phyloP scores from a whole-genome alignment of 768 basidiomycete species.

The Collybia sordida region DNA sequence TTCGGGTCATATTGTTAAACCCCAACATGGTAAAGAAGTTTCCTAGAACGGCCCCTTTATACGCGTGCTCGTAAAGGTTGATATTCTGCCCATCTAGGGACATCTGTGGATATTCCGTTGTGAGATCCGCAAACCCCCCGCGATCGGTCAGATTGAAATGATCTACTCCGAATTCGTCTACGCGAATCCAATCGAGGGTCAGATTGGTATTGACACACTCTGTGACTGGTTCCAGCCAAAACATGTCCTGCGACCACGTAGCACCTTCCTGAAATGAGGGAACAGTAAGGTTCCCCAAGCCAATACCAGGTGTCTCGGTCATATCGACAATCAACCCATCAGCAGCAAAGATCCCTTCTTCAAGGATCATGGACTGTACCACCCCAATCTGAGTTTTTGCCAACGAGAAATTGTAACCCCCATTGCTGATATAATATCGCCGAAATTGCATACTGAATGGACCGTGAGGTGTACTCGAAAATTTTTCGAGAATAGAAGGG shows the following conservation, averaged over 20 bases:
- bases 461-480: slow-evolving; percentile 18
- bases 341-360: slow-evolving; percentile 16
- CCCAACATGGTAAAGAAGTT: slow-evolving; percentile 12
- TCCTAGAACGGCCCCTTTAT: slow-evolving; percentile 19
- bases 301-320: slow-evolving; percentile 15
- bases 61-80: slow-evolving; percentile 17
- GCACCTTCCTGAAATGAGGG: slow-evolving; percentile 7
- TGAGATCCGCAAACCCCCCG: slow-evolving; percentile 7
- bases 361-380: slow-evolving; percentile 16
- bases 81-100: slow-evolving; percentile 19
- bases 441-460: slow-evolving; percentile 21
- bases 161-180: background rate
- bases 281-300: slow-evolving; percentile 15
- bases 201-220: slow-evolving; percentile 21
- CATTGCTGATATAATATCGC: slow-evolving; percentile 13
- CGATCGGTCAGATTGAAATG: too few species aligned
- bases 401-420: slow-evolving; percentile 8
- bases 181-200: slow-evolving; percentile 16
- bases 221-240: slow-evolving; percentile 23
- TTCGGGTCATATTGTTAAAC: slow-evolving; percentile 15
- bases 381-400: slow-evolving; percentile 2
- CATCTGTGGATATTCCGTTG: slow-evolving; percentile 8
- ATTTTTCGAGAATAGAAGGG: slow-evolving; percentile 9
- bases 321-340: slow-evolving; percentile 19
- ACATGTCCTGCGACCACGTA: slow-evolving; percentile 19